Base-by-base conservation (phyloP, 192 early-diverging fungal species). In the Coemansia sp. region DNA sequence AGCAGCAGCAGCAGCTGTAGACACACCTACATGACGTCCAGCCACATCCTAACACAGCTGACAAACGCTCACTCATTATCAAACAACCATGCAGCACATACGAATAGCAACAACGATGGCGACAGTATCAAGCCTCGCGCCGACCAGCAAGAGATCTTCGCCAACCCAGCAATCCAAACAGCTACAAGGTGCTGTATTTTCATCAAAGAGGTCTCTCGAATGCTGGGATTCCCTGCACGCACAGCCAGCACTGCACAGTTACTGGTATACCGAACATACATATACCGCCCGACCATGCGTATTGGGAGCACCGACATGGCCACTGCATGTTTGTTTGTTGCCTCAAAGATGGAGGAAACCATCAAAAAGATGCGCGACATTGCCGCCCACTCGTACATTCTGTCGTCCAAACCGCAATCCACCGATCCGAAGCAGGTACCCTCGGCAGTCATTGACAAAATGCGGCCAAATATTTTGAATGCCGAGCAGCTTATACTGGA, bases 291-390 rank as follows among this genome's bases (percentile, higher is more conserved):
- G 24, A 38, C 34, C 20, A 46, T 57, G 4, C 36, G 69, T 12
- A 53, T 66, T 18, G 59, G 58, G 34, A 65, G 67, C 41, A 71
- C 63, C 11, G 79, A 82, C 51, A 45, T 92, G 38, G 82, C 86
- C 56, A 78, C 85, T 1, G 87, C 92, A 5, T 92, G 90, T 63
- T 65, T 94, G 23, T 92, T 93, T 72, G 90, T 94, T 1, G 91
- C 91, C 5, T 90, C 88, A 48, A 95, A 95, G 64, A 90, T 94
- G 62, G 93, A 95, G 57, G 94, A 95, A 55, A 94, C 92, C 0
- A 88, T 90, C 51, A 95, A 95, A 62, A 91, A 90, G 60, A 75
- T 92, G 23, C 89, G 90, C 60, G 94, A 95, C 62, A 90, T 95
- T 7, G 81, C 92, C 46, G 80, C 91, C 5, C 86, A 83, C 34